Base-by-base conservation (phyloP, 176 grass and related monocot species). In the Eremochloa ophiuroides region DNA sequence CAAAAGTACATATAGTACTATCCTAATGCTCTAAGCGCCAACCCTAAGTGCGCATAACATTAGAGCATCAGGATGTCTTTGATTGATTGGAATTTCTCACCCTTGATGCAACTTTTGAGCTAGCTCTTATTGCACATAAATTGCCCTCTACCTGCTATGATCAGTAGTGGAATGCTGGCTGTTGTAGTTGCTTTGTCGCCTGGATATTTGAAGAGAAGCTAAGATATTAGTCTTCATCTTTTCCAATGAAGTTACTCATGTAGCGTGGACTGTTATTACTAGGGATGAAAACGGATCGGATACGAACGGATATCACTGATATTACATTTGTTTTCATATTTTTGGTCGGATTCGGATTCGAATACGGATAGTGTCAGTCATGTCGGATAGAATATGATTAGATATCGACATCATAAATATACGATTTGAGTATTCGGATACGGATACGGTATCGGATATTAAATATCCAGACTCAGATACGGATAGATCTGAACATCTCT, bases 91-190 rank as follows among this genome's bases (percentile, higher is more conserved):
- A 64, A 29, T 65, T 60, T 77, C 41, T 71, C 33, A 78, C 60
- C 66, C 58, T 87, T 55, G 33, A 88, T 47, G 56, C 59, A 67
- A 73, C 67, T 88, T 75, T 64, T 7, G 31, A 58, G 66, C 73
- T 78, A 65, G 34, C 22, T 16, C 20, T 29, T 56, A 30, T 41
- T 73, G 74, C 58, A 66, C 62, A 66, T 73, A 73, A 64, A 73
- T 79, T 51, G 30, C 66, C 66, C 27, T 79, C 65, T 83, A 48
- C 62, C 15, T 28, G 59, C 27, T 74, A 68, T 33, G 28, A 16
- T 75, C 56, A 75, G 34, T 79, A 85, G 64, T 44, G 35, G 33
- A 85, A 71, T 70, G 55, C 10, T 76, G 42, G 53, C 22, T 77
- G 67, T 33, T 43, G 38, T 61, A 74, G 23, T 76, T 41, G 20